Percentiles rank a stretch among this genome's conserved stretches.
Conservation (phyloP, 2,329 filamentous ascomycete genomes). For the Hypoxylon sp. region DNA sequence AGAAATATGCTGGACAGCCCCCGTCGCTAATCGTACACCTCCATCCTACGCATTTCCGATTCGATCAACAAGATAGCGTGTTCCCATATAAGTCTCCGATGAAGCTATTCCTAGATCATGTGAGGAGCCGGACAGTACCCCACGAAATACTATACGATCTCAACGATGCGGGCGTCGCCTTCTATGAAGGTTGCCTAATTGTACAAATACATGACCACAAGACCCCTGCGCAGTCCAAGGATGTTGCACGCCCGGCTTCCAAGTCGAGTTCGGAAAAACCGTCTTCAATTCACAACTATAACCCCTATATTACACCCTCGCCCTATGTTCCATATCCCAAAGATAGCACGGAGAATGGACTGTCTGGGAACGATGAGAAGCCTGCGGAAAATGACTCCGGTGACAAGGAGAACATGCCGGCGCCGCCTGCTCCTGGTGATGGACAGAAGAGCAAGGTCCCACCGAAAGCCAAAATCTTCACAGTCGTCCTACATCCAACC, state of each 20-base stretch:
- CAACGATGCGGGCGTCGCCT: constrained; percentile 76
- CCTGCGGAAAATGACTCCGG: constrained; percentile 57
- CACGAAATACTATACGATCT: constrained; percentile 90
- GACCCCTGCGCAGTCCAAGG: constrained; percentile 71
- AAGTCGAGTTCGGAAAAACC: constrained; percentile 72
- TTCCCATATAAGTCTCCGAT: constrained; percentile 95
- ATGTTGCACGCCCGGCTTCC: constrained; percentile 65
- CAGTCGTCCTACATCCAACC: constrained; percentile 88
- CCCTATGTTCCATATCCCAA: constrained; percentile 82
- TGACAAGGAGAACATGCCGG: constrained; percentile 71
- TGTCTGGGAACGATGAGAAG: constrained; percentile 53
- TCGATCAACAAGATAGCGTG: constrained; percentile 93
- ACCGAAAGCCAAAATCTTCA: constrained; percentile 75
- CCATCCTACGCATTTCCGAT: constrained; percentile 86
- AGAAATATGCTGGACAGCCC: constrained; percentile 78
- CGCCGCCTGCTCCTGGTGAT: constrained; percentile 62
- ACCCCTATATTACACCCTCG: constrained; percentile 89
- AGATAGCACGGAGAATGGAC: constrained; percentile 53
- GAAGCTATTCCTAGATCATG: constrained; percentile 81
- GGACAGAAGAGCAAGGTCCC: constrained; percentile 59
- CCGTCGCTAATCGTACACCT: constrained; percentile 91
- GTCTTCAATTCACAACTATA: constrained; percentile 94
- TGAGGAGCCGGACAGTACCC: constrained; percentile 81
- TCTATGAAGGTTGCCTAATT: constrained; percentile 96
- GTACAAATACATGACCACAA: constrained; percentile 94